Percentiles rank a stretch among this genome's conserved stretches.
Conservation (phyloP, 1,139 yeast genomes). For the Kodamaea arcana region DNA sequence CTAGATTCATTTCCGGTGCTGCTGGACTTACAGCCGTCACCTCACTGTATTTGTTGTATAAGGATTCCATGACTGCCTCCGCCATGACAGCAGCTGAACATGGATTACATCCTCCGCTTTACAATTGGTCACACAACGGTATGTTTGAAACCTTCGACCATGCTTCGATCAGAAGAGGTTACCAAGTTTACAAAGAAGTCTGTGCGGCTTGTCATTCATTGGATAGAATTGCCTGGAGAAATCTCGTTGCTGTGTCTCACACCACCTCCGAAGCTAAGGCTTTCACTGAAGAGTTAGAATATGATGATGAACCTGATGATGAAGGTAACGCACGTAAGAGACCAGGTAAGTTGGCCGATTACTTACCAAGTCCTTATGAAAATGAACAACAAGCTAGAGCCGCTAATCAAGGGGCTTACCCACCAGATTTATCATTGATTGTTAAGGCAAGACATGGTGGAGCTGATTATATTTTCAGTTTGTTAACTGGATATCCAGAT, state of each 20-base stretch:
- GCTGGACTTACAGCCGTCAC: slow-evolving; percentile 66
- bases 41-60: slow-evolving; percentile 72
- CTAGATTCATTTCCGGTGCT: slow-evolving; percentile 58
- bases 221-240: slow-evolving; percentile 98
- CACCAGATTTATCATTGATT: slow-evolving; percentile 95
- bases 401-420: slow-evolving; percentile 98
- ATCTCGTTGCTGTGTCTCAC: slow-evolving; percentile 95
- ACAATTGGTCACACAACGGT: slow-evolving; percentile 92
- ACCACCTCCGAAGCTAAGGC: slow-evolving; percentile 86
- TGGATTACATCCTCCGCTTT: slow-evolving; percentile 94
- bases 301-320: slow-evolving; percentile 99
- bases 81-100: slow-evolving; percentile 99
- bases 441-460: slow-evolving; percentile 99
- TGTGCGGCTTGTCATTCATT: slow-evolving; percentile 99
- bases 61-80: slow-evolving; percentile 76
- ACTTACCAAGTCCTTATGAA: slow-evolving; percentile 91
- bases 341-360: slow-evolving; percentile 96
- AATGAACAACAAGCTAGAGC: slow-evolving; percentile 99
- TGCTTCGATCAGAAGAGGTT: slow-evolving; percentile 97
- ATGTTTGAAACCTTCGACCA: slow-evolving; percentile 93
- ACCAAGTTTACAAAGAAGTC: slow-evolving; percentile 97
- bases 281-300: slow-evolving; percentile 95
- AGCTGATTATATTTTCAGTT: slow-evolving; percentile 87
- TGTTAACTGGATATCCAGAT: slow-evolving; percentile 98
- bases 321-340: slow-evolving; percentile 98